Evolutionary conservation across 2,329 filamentous ascomycete species (phyloP).

Genomic region (Fusarium hainanense): DNA sequence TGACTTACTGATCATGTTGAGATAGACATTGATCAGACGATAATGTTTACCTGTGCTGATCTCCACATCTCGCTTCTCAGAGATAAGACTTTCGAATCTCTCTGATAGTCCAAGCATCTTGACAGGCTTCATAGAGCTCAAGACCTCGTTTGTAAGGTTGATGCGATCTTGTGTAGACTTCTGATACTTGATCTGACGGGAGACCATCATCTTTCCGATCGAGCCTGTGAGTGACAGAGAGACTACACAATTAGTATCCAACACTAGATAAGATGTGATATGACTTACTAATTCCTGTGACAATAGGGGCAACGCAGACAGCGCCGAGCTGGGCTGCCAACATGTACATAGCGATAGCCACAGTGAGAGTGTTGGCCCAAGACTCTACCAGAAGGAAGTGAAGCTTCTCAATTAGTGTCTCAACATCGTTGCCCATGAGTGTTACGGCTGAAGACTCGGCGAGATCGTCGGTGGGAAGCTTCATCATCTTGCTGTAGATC

Average conservation of each 20-base stretch:
- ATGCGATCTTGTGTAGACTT: constrained; percentile 50
- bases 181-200: constrained; percentile 47
- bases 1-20: constrained; percentile 45
- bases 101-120: constrained; percentile 51
- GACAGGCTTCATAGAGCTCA: constrained; percentile 49
- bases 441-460: constrained; percentile 47
- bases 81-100: constrained; percentile 41
- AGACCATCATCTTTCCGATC: constrained; percentile 44
- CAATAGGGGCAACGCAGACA: constrained; percentile 49
- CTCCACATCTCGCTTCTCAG: constrained; percentile 44
- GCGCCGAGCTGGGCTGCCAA: constrained; percentile 48
- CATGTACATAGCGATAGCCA: constrained; percentile 49
- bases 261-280: fast-evolving
- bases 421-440: constrained; percentile 50
- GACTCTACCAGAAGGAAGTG: constrained; percentile 47
- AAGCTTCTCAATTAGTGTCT: constrained; percentile 45
- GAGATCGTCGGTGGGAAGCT: constrained; percentile 42
- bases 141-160: constrained; percentile 49
- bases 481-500: constrained; percentile 48
- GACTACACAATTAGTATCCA: constrained; percentile 21
- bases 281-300: constrained; percentile 48
- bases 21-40: constrained; percentile 42
- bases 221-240: constrained; percentile 37
- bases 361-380: constrained; percentile 48
- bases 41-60: constrained; percentile 43